Conservation (phyloP, 805 yeast species). For the Blastobotrys peoriensis region DNA sequence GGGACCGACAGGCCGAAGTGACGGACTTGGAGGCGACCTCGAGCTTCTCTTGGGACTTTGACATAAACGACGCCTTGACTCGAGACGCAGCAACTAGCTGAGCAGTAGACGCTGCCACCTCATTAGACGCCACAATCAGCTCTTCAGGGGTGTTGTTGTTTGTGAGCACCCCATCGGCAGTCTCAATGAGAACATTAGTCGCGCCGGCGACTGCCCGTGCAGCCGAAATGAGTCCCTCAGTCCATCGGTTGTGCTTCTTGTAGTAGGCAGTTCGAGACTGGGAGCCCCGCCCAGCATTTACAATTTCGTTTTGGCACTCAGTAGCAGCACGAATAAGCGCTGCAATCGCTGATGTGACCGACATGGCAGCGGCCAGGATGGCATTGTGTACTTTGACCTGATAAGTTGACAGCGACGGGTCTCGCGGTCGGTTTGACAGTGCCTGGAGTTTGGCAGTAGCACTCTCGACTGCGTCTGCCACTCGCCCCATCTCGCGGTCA, state of each 20-base stretch:
- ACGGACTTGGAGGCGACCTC: slow-evolving; percentile 67
- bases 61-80: slow-evolving; percentile 71
- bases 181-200: slow-evolving; percentile 70
- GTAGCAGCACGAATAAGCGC: slow-evolving; percentile 68
- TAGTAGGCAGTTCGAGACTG: slow-evolving; percentile 68
- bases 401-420: slow-evolving; percentile 47
- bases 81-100: slow-evolving; percentile 89
- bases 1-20: slow-evolving; percentile 64
- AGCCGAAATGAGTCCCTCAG: slow-evolving; percentile 87
- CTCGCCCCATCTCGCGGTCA: slow-evolving; percentile 64
- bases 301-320: slow-evolving; percentile 77
- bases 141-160: slow-evolving; percentile 67
- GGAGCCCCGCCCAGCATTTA: slow-evolving; percentile 59
- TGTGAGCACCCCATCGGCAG: slow-evolving; percentile 79
- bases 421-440: slow-evolving; percentile 43
- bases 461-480: slow-evolving; percentile 60
- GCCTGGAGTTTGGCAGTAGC: slow-evolving; percentile 57
- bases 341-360: slow-evolving; percentile 73
- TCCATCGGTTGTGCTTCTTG: slow-evolving; percentile 85
- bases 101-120: slow-evolving; percentile 88
- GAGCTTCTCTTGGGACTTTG: slow-evolving; percentile 67
- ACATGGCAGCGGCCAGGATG: slow-evolving; percentile 68
- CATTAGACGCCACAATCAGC: slow-evolving; percentile 83
- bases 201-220: slow-evolving; percentile 81
- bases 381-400: slow-evolving; percentile 71